Conservation (phyloP, 2,329 filamentous ascomycete genomes). For the Monosporascus sp. region DNA sequence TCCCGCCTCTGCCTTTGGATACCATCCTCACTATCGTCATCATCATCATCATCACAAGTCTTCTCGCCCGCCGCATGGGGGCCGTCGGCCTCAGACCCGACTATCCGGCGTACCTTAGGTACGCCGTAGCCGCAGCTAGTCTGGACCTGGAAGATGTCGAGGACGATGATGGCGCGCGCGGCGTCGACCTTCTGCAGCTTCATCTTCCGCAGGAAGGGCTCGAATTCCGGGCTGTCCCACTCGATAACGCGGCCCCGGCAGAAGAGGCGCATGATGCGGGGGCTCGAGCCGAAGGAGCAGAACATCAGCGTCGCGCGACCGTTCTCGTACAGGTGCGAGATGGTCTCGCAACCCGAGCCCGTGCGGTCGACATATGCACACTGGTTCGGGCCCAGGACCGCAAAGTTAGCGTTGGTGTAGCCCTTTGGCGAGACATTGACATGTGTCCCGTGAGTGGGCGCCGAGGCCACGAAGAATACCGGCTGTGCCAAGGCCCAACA, state of each 20-base stretch:
- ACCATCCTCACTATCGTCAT: slow-evolving; percentile 6
- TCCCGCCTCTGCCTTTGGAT: slow-evolving; percentile 20
- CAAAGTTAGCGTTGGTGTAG: slow-evolving; percentile 6
- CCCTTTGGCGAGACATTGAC: slow-evolving; percentile 56
- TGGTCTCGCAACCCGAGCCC: slow-evolving; percentile 52
- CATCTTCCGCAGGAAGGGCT: slow-evolving; percentile 26
- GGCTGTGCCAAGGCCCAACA: slow-evolving; percentile 46
- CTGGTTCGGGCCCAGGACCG: slow-evolving; percentile 4
- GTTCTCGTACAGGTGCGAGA: slow-evolving; percentile 54
- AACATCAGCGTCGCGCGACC: slow-evolving; percentile 54
- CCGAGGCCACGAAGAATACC: slow-evolving; percentile 53
- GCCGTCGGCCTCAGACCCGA: slow-evolving; percentile 15
- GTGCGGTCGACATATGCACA: slow-evolving; percentile 46
- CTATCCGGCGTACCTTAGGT: slow-evolving; percentile 40
- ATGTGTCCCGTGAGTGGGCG: slow-evolving; percentile 45
- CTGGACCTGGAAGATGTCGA: slow-evolving; percentile 61
- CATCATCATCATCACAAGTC: slow-evolving; percentile 10
- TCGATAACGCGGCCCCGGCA: slow-evolving; percentile 56
- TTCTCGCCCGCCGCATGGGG: slow-evolving; percentile 24
- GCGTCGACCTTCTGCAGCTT: slow-evolving; percentile 39
- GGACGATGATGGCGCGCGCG: slow-evolving; percentile 54
- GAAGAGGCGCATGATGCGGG: slow-evolving; percentile 61
- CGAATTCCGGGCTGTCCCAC: slow-evolving; percentile 47
- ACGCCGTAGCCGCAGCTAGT: slow-evolving; percentile 64
- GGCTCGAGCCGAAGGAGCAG: slow-evolving; percentile 53